Percentiles rank a stretch among this genome's conserved stretches.
phyloP scores from a whole-genome alignment of 2,329 filamentous ascomycete genomes.

The Diaporthe ampelina region DNA sequence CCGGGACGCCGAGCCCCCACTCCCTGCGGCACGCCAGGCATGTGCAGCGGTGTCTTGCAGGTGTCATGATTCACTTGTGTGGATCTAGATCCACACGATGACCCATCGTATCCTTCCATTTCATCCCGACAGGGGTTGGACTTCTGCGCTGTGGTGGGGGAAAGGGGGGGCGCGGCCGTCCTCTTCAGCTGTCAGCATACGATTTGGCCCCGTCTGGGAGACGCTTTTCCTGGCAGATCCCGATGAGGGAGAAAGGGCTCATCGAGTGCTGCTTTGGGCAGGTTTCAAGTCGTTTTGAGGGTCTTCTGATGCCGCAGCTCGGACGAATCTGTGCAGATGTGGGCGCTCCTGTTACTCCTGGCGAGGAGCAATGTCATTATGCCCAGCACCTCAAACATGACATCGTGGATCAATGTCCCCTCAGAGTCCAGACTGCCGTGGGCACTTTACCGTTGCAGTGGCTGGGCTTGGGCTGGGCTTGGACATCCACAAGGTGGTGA shows the following conservation, averaged over 20 bases:
- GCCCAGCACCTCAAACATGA: slow-evolving; percentile 12
- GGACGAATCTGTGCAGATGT: slow-evolving; percentile 19
- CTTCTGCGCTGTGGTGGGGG: slow-evolving; percentile 8
- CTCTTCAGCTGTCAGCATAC: slow-evolving; percentile 15
- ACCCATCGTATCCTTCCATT: slow-evolving; percentile 25
- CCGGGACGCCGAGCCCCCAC: neutral
- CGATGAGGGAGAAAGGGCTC: neutral
- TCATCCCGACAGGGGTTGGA: slow-evolving; percentile 24
- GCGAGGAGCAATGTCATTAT: neutral
- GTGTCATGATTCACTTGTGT: slow-evolving; percentile 36
- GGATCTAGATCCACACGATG: slow-evolving; percentile 27
- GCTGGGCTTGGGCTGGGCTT: neutral
- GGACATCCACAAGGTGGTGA: neutral
- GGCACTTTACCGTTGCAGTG: slow-evolving; percentile 8
- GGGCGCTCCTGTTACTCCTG: neutral
- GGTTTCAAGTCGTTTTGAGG: slow-evolving; percentile 12
- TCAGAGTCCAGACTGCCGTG: neutral
- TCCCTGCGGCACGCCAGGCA: slow-evolving; percentile 5
- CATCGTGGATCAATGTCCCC: neutral
- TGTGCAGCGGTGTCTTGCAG: slow-evolving; percentile 32
- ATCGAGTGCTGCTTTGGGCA: slow-evolving; percentile 4
- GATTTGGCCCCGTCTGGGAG: slow-evolving; percentile 9
- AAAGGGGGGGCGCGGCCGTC: too few relatives aligned
- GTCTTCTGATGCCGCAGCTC: neutral
- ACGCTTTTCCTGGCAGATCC: neutral